Percentiles rank a stretch among this genome's conserved stretches.
Conservation (phyloP, 1,139 yeast genomes). For the Debaryomyces psychrophilus region DNA sequence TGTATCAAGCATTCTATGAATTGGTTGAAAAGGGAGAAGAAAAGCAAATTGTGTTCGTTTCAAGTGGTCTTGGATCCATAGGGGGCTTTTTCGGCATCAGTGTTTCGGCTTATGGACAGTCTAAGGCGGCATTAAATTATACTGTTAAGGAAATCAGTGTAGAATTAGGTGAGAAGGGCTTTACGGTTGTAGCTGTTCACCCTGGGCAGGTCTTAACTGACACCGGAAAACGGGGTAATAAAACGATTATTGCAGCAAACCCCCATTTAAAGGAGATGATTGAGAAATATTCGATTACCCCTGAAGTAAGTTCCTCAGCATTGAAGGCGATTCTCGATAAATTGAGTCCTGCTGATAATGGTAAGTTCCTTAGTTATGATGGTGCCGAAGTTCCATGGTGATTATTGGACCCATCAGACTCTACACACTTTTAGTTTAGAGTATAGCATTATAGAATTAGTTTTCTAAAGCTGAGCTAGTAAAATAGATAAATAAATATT, state of each 20-base stretch:
- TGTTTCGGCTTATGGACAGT: conserved; percentile 28
- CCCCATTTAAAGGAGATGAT: conserved; percentile 5
- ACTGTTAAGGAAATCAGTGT: conserved; percentile 21
- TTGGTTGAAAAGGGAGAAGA: conserved; percentile 22
- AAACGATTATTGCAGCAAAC: neutral
- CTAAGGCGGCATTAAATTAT: conserved; percentile 36
- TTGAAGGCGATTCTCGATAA: conserved; percentile 12
- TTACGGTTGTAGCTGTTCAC: conserved; percentile 28
- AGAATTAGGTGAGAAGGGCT: conserved; percentile 26
- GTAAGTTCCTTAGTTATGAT: conserved; percentile 16
- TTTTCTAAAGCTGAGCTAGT: neutral
- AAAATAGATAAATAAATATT: neutral
- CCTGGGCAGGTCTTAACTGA: conserved; percentile 39
- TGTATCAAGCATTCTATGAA: conserved; percentile 29
- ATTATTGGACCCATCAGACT: neutral
- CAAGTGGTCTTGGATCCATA: conserved; percentile 29
- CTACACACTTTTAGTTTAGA: neutral
- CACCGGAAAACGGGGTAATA: conserved; percentile 16
- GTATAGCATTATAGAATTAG: neutral
- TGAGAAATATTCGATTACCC: conserved; percentile 8
- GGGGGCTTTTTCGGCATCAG: conserved; percentile 13
- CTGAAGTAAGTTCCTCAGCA: conserved; percentile 13
- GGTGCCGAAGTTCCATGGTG: conserved; percentile 16
- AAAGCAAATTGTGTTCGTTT: conserved; percentile 27
- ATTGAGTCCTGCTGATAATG: conserved; percentile 11